Evolutionary conservation across 2,329 filamentous ascomycete species (phyloP), one percentile per base, ranked within the genome.

Genomic region (Ceratocystis diversiconidia): DNA sequence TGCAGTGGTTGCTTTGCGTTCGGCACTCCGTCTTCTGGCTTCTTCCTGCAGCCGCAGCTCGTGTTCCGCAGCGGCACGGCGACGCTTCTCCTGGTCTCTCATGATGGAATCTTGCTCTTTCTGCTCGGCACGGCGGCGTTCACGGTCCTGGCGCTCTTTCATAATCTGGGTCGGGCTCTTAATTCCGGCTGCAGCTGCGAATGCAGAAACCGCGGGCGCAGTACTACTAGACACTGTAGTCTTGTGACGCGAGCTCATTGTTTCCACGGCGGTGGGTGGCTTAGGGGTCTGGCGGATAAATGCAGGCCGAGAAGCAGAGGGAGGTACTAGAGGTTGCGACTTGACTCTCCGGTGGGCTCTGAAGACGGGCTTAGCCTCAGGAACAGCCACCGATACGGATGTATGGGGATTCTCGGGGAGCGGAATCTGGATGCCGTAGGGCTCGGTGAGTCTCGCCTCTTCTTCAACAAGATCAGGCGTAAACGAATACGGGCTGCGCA

Each of bases 111-210:
- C 85, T 55, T 82, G 81, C 72, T 89, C 85, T 57, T 86, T 86
- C 70, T 82, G 81, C 69, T 84, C 62, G 82, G 66, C 86, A 79
- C 30, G 87, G 85, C 72, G 82, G 84, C 74, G 95, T 90, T 68
- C 92, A 83, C 69, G 89, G 88, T 65, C 83, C 82, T 66, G 46
- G 46, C 92, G 86, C 73, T 92, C 86, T 75, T 89, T 85, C 92
- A 96, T 95, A 71, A 97, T 92, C 77, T 92, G 88, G 69, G 88
- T 85, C 17, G 92, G 92, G 44, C 91, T 92, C 70, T 87, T 84
- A 68, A 96, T 88, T 30, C 88, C 85, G 67, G 80, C 80, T 8
- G 82, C 82, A 19, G 63, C 36, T 32, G 62, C 57, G 36, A 63
- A 62, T 5, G 61, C 65, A 57, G 66, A 62, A 46, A 57, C 66